Evolutionary conservation across 2,329 filamentous ascomycete genomes (phyloP).

Genomic region (Graphium sp.): DNA sequence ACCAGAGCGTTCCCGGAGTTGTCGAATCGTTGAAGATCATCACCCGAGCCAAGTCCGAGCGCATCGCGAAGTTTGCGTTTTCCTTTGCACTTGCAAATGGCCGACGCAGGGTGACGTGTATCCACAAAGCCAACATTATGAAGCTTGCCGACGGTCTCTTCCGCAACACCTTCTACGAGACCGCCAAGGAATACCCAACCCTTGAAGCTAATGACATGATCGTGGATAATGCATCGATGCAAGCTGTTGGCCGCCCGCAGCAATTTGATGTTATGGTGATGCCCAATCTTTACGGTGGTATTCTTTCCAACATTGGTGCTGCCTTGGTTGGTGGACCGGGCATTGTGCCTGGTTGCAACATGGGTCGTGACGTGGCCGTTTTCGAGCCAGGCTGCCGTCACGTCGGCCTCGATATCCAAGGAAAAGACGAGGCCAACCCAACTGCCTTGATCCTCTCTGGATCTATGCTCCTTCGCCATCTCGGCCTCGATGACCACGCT

Average conservation of each 20-base stretch:
- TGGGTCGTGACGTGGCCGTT: slow-evolving; percentile 94
- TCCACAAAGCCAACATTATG: slow-evolving; percentile 99
- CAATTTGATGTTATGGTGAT: slow-evolving; percentile 99
- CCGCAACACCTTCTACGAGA: slow-evolving; percentile 89
- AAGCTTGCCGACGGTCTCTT: slow-evolving; percentile 98
- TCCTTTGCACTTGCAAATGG: slow-evolving; percentile 96
- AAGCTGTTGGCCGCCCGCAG: slow-evolving; percentile 88
- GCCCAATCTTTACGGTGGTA: slow-evolving; percentile 98
- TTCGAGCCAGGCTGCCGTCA: slow-evolving; percentile 99
- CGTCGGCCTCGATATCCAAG: slow-evolving; percentile 98
- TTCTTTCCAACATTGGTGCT: slow-evolving; percentile 96
- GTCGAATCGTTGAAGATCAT: slow-evolving; percentile 99
- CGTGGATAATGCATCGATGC: slow-evolving; percentile 99
- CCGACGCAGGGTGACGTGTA: slow-evolving; percentile 98
- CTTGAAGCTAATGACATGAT: slow-evolving; percentile 99
- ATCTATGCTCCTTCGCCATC: slow-evolving; percentile 92
- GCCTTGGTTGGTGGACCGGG: slow-evolving; percentile 93
- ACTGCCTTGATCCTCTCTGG: slow-evolving; percentile 89
- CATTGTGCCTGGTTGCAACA: slow-evolving; percentile 97
- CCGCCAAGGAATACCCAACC: slow-evolving; percentile 88
- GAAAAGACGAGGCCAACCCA: slow-evolving; percentile 98
- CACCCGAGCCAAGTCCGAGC: slow-evolving; percentile 96
- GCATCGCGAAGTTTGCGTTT: slow-evolving; percentile 98
- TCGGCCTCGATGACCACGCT: slow-evolving; percentile 93
- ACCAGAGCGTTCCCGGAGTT: slow-evolving; percentile 90